phyloP scores from a whole-genome alignment of 805 yeast species.

The Candida vaughaniae region DNA sequence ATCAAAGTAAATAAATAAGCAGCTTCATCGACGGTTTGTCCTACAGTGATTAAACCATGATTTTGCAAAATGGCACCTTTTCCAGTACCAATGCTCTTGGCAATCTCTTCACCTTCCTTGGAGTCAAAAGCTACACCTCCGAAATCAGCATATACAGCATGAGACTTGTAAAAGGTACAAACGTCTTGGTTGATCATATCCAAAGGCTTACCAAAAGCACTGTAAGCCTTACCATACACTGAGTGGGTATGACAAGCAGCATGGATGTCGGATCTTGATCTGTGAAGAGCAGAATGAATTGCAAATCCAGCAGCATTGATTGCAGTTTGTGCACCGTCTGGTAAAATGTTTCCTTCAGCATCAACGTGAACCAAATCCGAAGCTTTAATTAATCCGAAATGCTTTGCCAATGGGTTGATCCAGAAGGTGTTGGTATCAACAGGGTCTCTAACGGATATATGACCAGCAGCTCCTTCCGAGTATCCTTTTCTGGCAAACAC shows the following conservation, averaged over 20 bases:
- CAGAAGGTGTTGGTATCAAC: conserved; percentile 77
- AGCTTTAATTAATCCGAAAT: conserved; percentile 49
- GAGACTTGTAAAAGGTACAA: conserved; percentile 64
- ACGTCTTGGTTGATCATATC: conserved; percentile 83
- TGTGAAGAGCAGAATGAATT: conserved; percentile 40
- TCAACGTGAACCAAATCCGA: conserved; percentile 41
- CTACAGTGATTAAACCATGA: conserved; percentile 37
- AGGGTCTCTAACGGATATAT: conserved; percentile 83
- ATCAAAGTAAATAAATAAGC: conserved; percentile 33
- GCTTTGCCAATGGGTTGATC: conserved; percentile 87
- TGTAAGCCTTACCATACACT: conserved; percentile 38
- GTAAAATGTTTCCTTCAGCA: conserved; percentile 34
- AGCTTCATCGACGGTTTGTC: conserved; percentile 36
- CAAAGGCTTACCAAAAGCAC: conserved; percentile 40
- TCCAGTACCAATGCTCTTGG: conserved; percentile 27
- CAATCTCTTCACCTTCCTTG: conserved; percentile 31
- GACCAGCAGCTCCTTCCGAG: conserved; percentile 82
- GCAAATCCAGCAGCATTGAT: conserved; percentile 44
- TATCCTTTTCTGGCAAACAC: conserved; percentile 77
- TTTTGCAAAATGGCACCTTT: conserved; percentile 33
- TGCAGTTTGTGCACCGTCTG: conserved; percentile 38
- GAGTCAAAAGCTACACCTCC: conserved; percentile 69
- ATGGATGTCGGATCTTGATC: conserved; percentile 36
- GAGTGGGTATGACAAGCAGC: conserved; percentile 46
- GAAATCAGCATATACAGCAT: conserved; percentile 63